phyloP scores from a whole-genome alignment of 2,329 filamentous ascomycete genomes.

The Colletotrichum ledebouriae region DNA sequence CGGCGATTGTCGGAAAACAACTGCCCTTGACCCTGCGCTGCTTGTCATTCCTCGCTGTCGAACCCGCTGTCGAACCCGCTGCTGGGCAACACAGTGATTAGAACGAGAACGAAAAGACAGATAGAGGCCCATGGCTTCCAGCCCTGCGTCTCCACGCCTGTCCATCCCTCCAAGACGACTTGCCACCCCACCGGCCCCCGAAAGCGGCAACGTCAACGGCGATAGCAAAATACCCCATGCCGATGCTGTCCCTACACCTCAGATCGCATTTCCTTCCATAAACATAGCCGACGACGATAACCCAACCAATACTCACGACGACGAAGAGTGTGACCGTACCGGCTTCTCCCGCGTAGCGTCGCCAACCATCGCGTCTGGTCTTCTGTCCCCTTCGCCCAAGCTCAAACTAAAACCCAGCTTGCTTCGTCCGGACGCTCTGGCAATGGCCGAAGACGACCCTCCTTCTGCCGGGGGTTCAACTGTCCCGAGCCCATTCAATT shows the following conservation, averaged over 20 bases:
- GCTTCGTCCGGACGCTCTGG: constrained; percentile 46
- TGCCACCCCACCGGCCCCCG: constrained; percentile 71
- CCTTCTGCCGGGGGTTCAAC: constrained; percentile 46
- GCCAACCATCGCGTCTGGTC: constrained; percentile 43
- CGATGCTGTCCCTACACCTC: constrained; percentile 24
- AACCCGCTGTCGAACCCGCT: constrained; percentile 9
- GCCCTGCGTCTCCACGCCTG: constrained; percentile 50
- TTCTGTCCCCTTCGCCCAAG: constrained; percentile 29
- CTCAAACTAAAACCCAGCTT: constrained; percentile 15
- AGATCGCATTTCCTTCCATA: constrained; percentile 28
- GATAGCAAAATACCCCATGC: constrained; percentile 35
- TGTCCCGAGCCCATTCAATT: constrained; percentile 87
- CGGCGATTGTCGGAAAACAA: constrained; percentile 23
- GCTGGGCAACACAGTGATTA: constrained; percentile 12
- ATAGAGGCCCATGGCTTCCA: constrained; percentile 66
- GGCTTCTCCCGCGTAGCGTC: constrained; percentile 20
- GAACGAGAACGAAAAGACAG: constrained; percentile 17
- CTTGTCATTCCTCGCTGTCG: neutral
- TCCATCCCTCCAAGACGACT: constrained; percentile 66
- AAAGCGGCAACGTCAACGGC: constrained; percentile 27
- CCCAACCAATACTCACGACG: constrained; percentile 7
- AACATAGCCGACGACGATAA: constrained; percentile 22
- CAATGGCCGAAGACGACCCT: constrained; percentile 53
- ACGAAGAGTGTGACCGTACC: constrained; percentile 1
- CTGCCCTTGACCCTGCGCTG: constrained; percentile 21